Evolutionary conservation across 2,329 filamentous ascomycete species (phyloP).

Genomic region (Ascochyta fabae): DNA sequence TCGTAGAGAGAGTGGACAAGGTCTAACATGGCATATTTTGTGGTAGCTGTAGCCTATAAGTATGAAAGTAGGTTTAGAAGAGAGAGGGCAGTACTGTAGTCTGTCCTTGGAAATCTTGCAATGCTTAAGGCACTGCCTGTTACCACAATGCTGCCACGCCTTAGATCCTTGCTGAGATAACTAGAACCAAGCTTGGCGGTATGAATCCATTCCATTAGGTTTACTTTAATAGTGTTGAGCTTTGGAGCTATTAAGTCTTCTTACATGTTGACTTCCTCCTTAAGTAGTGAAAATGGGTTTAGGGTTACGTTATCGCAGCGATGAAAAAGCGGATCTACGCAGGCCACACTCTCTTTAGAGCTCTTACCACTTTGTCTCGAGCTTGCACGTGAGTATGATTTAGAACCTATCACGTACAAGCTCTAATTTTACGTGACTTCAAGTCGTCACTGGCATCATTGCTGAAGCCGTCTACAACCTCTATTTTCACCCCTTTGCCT

Average conservation of each 20-base stretch:
- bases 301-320: too few species aligned
- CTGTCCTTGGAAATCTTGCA: constrained; percentile 25
- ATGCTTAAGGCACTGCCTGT: constrained; percentile 38
- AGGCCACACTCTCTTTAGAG: too few species aligned
- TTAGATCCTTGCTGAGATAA: constrained; percentile 31
- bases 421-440: too few species aligned
- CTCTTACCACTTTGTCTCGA: too few species aligned
- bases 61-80: background rate
- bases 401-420: too few species aligned
- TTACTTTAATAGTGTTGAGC: constrained; percentile 33
- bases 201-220: constrained; percentile 36
- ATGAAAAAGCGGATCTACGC: too few species aligned
- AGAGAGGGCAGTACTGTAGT: constrained; percentile 32
- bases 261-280: constrained; percentile 37
- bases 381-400: too few species aligned
- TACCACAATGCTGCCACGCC: constrained; percentile 38
- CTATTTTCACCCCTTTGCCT: too few species aligned
- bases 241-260: constrained; percentile 35
- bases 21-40: constrained; percentile 41
- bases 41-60: constrained; percentile 15
- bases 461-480: too few species aligned
- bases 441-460: too few species aligned
- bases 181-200: constrained; percentile 36
- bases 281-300: constrained; percentile 18
- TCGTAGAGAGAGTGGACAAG: constrained; percentile 31